Conservation (phyloP, 192 early-diverging fungal species). For the Coemansia sp. region DNA sequence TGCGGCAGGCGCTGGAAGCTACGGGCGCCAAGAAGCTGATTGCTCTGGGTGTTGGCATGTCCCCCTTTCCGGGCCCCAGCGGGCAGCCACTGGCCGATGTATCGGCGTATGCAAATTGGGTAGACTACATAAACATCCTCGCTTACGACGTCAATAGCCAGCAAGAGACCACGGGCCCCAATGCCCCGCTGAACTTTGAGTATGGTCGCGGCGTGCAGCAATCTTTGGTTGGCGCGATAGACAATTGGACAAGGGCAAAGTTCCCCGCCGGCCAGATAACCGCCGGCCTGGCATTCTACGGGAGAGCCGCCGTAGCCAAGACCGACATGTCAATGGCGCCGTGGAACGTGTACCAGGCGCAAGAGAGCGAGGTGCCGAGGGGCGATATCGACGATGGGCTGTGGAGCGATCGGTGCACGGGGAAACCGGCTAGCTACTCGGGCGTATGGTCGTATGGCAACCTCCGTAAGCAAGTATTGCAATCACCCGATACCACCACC, state of each 20-base stretch:
- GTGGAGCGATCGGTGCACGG: constrained; percentile 35
- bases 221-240: constrained; percentile 53
- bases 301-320: constrained; percentile 33
- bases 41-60: constrained; percentile 61
- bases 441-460: constrained; percentile 63
- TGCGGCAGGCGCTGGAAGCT: constrained; percentile 54
- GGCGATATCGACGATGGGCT: constrained; percentile 56
- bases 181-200: constrained; percentile 57
- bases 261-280: constrained; percentile 59
- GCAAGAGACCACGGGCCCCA: constrained; percentile 59
- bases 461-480: constrained; percentile 55
- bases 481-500: constrained; percentile 19
- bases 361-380: constrained; percentile 37
- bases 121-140: constrained; percentile 70
- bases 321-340: constrained; percentile 29
- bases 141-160: constrained; percentile 63
- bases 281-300: constrained; percentile 64
- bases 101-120: constrained; percentile 57
- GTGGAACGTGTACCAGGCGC: constrained; percentile 40
- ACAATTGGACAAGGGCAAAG: constrained; percentile 57
- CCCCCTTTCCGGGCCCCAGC: constrained; percentile 56
- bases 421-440: constrained; percentile 21
- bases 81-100: constrained; percentile 55
- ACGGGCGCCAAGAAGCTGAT: constrained; percentile 50
- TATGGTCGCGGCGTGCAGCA: constrained; percentile 18